Conservation (phyloP, 345 rosid genomes). For the Salix udensis region DNA sequence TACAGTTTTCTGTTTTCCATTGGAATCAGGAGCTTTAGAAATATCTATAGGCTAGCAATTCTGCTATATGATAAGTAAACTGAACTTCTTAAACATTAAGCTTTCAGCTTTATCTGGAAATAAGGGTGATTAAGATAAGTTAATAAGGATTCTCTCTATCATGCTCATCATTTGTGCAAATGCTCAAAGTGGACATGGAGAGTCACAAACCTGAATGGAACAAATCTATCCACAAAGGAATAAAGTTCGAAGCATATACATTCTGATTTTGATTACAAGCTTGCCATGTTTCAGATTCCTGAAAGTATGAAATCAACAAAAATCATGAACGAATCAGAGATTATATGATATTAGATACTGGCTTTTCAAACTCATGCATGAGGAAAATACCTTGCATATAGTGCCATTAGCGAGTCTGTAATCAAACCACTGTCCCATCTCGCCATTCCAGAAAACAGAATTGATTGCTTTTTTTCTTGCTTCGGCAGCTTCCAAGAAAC, state of each 20-base stretch:
- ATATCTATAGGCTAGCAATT: background rate
- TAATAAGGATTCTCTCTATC: background rate
- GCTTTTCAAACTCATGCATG: background rate
- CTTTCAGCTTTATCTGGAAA: background rate
- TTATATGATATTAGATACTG: background rate
- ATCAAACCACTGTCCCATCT: slow-evolving; percentile 85
- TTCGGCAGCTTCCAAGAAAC: slow-evolving; percentile 50
- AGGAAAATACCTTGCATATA: slow-evolving; percentile 23
- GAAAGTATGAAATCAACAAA: background rate
- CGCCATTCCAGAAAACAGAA: slow-evolving; percentile 67
- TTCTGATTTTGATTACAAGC: slow-evolving; percentile 58
- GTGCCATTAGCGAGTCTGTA: slow-evolving; percentile 49
- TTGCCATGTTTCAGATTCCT: slow-evolving; percentile 62
- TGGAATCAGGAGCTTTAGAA: background rate
- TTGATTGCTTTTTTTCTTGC: slow-evolving; percentile 55
- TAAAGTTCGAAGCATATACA: slow-evolving; percentile 71
- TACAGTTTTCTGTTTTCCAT: background rate
- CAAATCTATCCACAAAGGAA: slow-evolving; percentile 70
- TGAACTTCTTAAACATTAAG: background rate
- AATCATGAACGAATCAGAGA: background rate
- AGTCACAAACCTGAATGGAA: slow-evolving; percentile 64
- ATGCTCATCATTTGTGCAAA: background rate
- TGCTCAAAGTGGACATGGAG: background rate
- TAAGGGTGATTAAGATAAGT: background rate
- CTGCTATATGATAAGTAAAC: background rate